These are phyloP conservation scores for Cordyceps pruinosa DNA, from an alignment of 2,329 filamentous ascomycete species.

Conservation along the genomic window DNA sequence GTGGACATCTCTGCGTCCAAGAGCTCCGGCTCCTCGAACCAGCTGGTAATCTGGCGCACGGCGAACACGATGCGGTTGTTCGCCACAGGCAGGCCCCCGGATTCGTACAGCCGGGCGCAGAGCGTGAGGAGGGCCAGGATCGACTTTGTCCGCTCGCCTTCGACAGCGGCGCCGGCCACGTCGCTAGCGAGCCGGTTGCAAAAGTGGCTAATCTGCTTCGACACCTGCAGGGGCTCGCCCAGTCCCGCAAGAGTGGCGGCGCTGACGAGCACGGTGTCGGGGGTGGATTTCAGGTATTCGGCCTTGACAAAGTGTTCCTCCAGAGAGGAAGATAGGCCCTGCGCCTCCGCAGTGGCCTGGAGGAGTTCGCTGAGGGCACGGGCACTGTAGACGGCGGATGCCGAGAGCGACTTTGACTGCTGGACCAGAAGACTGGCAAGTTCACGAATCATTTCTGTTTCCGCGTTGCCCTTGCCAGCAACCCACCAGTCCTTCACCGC, in stretches of 20 bases:
- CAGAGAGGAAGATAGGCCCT: constrained; percentile 37
- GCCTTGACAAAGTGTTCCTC: constrained; percentile 42
- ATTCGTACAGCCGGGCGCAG: constrained; percentile 44
- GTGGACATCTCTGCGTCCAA: constrained; percentile 38
- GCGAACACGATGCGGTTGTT: constrained; percentile 74
- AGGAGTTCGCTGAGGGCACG: constrained; percentile 46
- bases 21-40: constrained; percentile 50
- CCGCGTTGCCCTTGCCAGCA: constrained; percentile 24
- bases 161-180: constrained; percentile 41
- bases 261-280: constrained; percentile 40
- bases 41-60: constrained; percentile 68
- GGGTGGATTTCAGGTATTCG: constrained; percentile 39
- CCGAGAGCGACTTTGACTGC: constrained; percentile 34
- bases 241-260: constrained; percentile 46
- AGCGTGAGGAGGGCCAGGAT: constrained; percentile 49
- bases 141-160: constrained; percentile 38
- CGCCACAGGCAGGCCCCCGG: constrained; percentile 47
- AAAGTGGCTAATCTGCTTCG: constrained; percentile 44
- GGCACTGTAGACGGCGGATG: constrained; percentile 45
- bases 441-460: constrained; percentile 31
- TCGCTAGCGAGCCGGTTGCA: constrained; percentile 57
- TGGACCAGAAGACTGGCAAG: constrained; percentile 40
- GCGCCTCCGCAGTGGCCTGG: constrained; percentile 37
- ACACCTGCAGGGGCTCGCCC: constrained; percentile 41
- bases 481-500: constrained; percentile 32